A percentile compares a stretch with the other conserved stretches of the same genome.
Evolutionary conservation across 2,329 filamentous ascomycete species (phyloP).

Genomic region (Colletotrichum brevisporum): DNA sequence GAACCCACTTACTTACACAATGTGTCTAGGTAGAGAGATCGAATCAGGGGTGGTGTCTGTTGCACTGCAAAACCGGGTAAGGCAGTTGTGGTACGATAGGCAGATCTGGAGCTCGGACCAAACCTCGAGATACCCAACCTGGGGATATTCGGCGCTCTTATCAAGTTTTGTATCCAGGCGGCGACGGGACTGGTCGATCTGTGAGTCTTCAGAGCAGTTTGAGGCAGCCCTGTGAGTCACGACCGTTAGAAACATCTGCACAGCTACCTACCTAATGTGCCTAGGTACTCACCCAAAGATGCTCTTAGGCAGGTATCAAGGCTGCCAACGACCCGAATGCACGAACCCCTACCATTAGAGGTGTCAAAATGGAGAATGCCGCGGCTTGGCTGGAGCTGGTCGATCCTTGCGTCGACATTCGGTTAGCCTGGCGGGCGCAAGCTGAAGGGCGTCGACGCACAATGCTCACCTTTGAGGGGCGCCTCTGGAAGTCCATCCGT

Average conservation of each 20-base stretch:
- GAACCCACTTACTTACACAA: constrained; percentile 23
- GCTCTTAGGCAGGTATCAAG: background rate
- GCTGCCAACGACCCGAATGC: constrained; percentile 9
- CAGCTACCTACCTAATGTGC: background rate
- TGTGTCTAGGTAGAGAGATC: background rate
- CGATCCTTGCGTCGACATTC: background rate
- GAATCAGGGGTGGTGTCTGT: background rate
- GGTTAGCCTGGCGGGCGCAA: constrained; percentile 5
- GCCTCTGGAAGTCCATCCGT: no score
- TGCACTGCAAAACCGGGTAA: constrained; percentile 10
- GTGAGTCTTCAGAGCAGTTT: background rate
- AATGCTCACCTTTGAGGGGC: background rate
- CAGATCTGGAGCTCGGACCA: background rate
- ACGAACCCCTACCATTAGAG: background rate
- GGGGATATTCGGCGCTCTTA: constrained; percentile 14
- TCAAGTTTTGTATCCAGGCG: constrained; percentile 24
- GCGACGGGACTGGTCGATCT: constrained; percentile 17
- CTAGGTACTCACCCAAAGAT: no score
- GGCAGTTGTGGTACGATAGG: no score
- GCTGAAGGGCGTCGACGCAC: constrained; percentile 9
- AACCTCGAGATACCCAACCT: background rate
- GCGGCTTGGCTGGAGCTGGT: background rate
- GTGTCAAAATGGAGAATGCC: background rate
- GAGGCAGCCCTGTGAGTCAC: constrained; percentile 30
- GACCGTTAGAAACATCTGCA: background rate